These are phyloP conservation scores for Lojkania enalia DNA, from an alignment of 2,329 filamentous ascomycete species.

Conservation along the genomic window DNA sequence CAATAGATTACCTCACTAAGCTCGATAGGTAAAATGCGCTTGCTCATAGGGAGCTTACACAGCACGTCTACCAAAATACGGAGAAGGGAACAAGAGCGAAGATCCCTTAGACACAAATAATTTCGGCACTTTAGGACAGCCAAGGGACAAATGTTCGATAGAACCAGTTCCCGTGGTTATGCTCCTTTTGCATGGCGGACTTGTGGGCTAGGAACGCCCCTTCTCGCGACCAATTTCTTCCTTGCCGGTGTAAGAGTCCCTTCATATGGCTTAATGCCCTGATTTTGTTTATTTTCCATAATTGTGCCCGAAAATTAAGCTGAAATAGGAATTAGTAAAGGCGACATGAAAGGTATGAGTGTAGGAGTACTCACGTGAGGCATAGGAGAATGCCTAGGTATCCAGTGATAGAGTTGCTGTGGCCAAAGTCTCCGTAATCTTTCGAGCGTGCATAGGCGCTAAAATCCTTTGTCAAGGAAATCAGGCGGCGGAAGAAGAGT, in stretches of 20 bases:
- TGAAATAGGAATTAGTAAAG: slow-evolving; percentile 2
- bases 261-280: slow-evolving; percentile 59
- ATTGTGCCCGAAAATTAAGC: slow-evolving; percentile 70
- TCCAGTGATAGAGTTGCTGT: slow-evolving; percentile 66
- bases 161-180: slow-evolving; percentile 53
- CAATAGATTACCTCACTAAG: too few species aligned
- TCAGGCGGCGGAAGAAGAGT: slow-evolving; percentile 70
- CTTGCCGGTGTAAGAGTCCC: slow-evolving; percentile 74
- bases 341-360: neutral
- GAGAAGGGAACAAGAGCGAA: too few species aligned
- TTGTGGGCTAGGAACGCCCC: slow-evolving; percentile 65
- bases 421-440: slow-evolving; percentile 56
- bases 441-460: slow-evolving; percentile 63
- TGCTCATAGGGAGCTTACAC: too few species aligned
- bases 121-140: slow-evolving; percentile 63
- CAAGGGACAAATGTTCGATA: slow-evolving; percentile 63
- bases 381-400: slow-evolving; percentile 79
- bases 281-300: slow-evolving; percentile 56
- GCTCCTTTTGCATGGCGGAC: slow-evolving; percentile 45
- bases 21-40: too few species aligned
- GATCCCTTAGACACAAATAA: too few species aligned
- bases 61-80: too few species aligned
- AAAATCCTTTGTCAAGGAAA: slow-evolving; percentile 83
- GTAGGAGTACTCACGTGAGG: slow-evolving; percentile 47
- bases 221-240: slow-evolving; percentile 74